Evolutionary conservation across 768 basidiomycete genomes (phyloP), one percentile per base, ranked within the genome.

Genomic region (Psilocybe azurescens): DNA sequence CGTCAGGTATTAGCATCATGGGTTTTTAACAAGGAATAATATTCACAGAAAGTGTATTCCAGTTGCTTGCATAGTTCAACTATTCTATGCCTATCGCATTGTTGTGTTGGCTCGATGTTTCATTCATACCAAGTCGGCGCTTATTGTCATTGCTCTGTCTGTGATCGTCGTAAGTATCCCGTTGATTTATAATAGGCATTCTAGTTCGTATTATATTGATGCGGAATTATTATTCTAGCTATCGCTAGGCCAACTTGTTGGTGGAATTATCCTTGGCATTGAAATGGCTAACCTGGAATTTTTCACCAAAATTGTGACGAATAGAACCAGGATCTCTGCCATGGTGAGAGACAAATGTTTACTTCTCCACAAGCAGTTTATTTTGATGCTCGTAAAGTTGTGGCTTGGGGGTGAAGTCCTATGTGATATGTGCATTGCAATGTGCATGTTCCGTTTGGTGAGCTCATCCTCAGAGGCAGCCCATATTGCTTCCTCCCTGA

Each of bases 251-350:
- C 57, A 63, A 36, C 41, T 63, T 9, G 53, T 36, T 33, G 62
- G 62, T 44, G 62, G 58, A 4, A 59, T 59, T 24, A 29, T 46
- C n/a, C 53, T 58, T 13, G 62, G 62, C 5, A 46, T 63, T 32
- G n/a, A 44, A n/a, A 44, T 44, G 41, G 41, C 41, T 5, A 11
- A 44, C 1, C n/a, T n/a, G 41, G n/a, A 11, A 16, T 16, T 44
- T 5, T 44, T 44, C n/a, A 44, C 7, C 41, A 16, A 44, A n/a
- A 44, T 63, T 48, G 53, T 53, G n/a, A 52, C 49, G 24, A 38
- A 29, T 36, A 24, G 29, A 16, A 20, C 41, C 16, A 48, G 33
- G 29, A 59, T 59, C 30, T 59, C 62, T 59, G 59, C 53, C 13
- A 53, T 13, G 52, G 41, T 47, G 30, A 36, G 41, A 2, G 24